Evolutionary conservation across 768 basidiomycete genomes (phyloP), one percentile per base, ranked within the genome.

Genomic region (Leccinum truebloodii): DNA sequence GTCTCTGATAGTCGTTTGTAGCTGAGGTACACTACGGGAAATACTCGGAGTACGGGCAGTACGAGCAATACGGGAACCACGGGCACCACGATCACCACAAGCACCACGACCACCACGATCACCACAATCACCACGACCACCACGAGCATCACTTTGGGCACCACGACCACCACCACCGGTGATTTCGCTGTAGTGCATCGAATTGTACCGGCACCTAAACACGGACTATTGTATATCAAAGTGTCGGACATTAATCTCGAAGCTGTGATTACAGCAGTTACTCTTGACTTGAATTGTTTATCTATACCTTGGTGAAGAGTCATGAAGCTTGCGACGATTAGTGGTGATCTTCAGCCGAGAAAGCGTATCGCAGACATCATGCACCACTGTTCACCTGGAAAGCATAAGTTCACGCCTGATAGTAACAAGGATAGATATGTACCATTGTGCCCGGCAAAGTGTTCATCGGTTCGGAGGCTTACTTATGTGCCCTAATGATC

Each of bases 191-290:
- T 4, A 50, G 49, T 26, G 24, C 16, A 16, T 32, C 8, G 41
- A 12, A 22, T 1, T 52, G 63, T 61, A 57, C 28, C 30, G 44
- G 54, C 26, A 49, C 12, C n/a, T 37, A 13, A 34, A 30, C 16
- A 52, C 52, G 4, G 39, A 39, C 18, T 28, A 12, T 49, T 66
- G 48, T 68, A 69, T 54, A 63, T 44, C 54, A 32, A 18, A 34
- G 12, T 30, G 30, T 30, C 30, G 30, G 3, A n/a, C 26, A n/a
- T 35, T 14, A n/a, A n/a, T n/a, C 13, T 59, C 18, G 30, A n/a
- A 28, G 10, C 9, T 4, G 14, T 48, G 10, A n/a, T 37, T 24
- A 20, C 13, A 34, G 5, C 13, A 37, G 20, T 22, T 14, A 14
- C 9, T 48, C 20, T 37, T 28, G n/a, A 4, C 20, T 44, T 48